Conservation (phyloP, 495 filamentous ascomycete genomes). For the Neurospora sp. region DNA sequence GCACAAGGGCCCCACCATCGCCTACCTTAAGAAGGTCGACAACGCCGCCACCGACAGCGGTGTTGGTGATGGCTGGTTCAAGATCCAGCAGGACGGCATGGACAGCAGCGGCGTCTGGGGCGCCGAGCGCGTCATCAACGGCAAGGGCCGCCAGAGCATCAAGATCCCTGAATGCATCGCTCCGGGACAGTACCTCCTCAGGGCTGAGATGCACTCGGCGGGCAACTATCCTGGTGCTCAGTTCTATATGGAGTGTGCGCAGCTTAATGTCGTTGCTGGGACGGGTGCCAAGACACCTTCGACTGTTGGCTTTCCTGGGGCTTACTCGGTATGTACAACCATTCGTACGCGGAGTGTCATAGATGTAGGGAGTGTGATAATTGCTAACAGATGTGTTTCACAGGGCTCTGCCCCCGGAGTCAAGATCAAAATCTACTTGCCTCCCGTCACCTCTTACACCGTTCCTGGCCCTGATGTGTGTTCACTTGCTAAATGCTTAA, state of each 20-base stretch:
- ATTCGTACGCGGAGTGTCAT: not conserved
- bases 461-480: slow-evolving; percentile 26
- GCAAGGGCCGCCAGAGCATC: slow-evolving; percentile 34
- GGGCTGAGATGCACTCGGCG: slow-evolving; percentile 42
- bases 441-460: slow-evolving; percentile 25
- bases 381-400: not conserved
- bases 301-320: slow-evolving; percentile 31
- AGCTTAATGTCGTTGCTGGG: slow-evolving; percentile 35
- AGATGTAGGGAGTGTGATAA: not conserved
- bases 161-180: slow-evolving; percentile 35
- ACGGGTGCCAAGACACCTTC: slow-evolving; percentile 19
- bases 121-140: slow-evolving; percentile 35
- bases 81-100: slow-evolving; percentile 38
- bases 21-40: slow-evolving; percentile 42
- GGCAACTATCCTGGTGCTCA: slow-evolving; percentile 34
- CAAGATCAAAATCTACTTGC: slow-evolving; percentile 38
- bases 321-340: slow-evolving; percentile 22
- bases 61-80: slow-evolving; percentile 38
- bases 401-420: slow-evolving; percentile 33
- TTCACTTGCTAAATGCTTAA: slow-evolving; percentile 19
- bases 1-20: slow-evolving; percentile 36
- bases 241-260: slow-evolving; percentile 45
- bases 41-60: slow-evolving; percentile 33
- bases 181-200: slow-evolving; percentile 40
- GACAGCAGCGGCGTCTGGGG: slow-evolving; percentile 33